phyloP scores from a whole-genome alignment of 768 basidiomycete species.

The Auricularia sp. region DNA sequence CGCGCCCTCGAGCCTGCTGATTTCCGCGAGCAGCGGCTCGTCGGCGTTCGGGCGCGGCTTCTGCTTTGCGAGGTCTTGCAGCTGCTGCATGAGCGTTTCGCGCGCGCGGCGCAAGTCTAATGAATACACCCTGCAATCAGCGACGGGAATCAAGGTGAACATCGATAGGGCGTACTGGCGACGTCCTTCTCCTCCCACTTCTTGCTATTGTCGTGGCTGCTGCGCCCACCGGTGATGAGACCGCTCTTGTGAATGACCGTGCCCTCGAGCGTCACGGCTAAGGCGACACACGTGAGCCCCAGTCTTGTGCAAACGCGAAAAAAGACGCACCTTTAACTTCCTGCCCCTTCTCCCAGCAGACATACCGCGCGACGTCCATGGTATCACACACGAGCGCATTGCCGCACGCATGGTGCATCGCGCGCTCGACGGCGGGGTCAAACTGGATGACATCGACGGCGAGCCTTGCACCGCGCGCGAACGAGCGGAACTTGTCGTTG shows the following conservation, averaged over 20 bases:
- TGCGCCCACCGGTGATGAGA: conserved; percentile 89
- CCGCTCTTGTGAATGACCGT: conserved; percentile 97
- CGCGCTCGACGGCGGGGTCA: conserved; percentile 78
- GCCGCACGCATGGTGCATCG: conserved; percentile 94
- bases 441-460: conserved; percentile 81
- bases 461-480: conserved; percentile 77
- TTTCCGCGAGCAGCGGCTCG: conserved; percentile 65
- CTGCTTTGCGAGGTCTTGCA: conserved; percentile 75
- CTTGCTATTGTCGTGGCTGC: conserved; percentile 62
- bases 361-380: conserved; percentile 82
- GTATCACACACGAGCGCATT: conserved; percentile 92
- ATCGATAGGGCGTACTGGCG: conserved; percentile 46
- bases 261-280: conserved; percentile 93
- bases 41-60: conserved; percentile 80
- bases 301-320: neutral
- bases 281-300: neutral
- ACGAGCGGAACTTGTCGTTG: conserved; percentile 89
- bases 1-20: conserved; percentile 71
- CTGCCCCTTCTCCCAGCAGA: conserved; percentile 90
- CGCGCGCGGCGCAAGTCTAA: conserved; percentile 48
- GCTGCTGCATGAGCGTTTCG: conserved; percentile 60
- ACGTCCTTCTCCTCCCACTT: conserved; percentile 96
- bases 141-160: neutral
- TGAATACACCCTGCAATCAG: neutral
- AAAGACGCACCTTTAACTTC: conserved; percentile 80